Conservation (phyloP, 441 rosid genomes). For the Bocquillonia castaneifolia region DNA sequence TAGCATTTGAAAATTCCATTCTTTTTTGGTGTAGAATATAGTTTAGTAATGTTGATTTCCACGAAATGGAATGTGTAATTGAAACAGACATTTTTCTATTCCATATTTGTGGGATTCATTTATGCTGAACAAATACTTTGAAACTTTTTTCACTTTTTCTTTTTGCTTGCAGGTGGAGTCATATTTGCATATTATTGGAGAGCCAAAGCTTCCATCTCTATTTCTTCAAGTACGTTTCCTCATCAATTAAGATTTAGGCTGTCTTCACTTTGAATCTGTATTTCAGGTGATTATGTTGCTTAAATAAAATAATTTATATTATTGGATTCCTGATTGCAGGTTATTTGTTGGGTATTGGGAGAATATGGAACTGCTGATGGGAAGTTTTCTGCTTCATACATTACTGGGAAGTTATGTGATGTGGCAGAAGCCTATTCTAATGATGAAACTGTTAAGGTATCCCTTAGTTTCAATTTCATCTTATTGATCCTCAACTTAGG, state of each 20-base stretch:
- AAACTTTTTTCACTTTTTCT: not conserved
- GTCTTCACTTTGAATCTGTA: not conserved
- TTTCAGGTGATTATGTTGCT: conserved; percentile 4
- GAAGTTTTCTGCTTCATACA: conserved; percentile 70
- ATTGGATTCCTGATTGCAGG: conserved; percentile 44
- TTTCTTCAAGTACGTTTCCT: conserved; percentile 70
- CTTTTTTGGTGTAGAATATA: too few species aligned
- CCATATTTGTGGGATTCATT: too few species aligned
- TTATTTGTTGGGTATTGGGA: conserved; percentile 94
- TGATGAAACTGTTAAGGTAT: conserved; percentile 90
- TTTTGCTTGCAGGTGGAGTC: conserved; percentile 71
- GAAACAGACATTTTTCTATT: too few species aligned
- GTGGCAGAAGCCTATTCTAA: conserved; percentile 90
- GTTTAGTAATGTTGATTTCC: not conserved
- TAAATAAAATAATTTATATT: conserved; percentile 4
- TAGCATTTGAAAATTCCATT: too few species aligned
- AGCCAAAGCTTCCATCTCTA: conserved; percentile 92
- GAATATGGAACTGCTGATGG: conserved; percentile 92
- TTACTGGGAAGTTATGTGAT: conserved; percentile 85
- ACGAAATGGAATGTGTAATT: not conserved
- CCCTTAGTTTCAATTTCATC: conserved; percentile 3
- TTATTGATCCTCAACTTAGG: not conserved
- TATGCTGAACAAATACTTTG: too few species aligned
- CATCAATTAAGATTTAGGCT: conserved; percentile 14
- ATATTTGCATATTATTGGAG: conserved; percentile 73